phyloP scores from a whole-genome alignment of 805 yeast species.

The Alloascoidea hylecoeti region DNA sequence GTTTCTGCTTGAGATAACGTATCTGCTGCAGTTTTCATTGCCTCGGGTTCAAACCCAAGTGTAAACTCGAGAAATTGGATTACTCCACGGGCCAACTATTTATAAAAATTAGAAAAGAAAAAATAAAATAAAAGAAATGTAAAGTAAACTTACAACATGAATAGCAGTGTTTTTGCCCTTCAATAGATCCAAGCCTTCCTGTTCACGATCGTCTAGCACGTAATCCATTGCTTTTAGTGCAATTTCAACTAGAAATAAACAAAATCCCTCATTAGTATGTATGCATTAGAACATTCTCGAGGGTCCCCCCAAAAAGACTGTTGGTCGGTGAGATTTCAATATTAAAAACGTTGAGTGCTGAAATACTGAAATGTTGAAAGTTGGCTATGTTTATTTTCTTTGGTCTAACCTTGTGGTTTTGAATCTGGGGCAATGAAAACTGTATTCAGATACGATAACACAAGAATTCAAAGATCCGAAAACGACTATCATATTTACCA shows the following conservation, averaged over 20 bases:
- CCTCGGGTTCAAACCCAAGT: constrained; percentile 81
- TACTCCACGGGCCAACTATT: constrained; percentile 65
- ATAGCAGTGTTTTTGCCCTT: constrained; percentile 11
- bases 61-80: constrained; percentile 86
- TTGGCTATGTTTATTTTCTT: too few species aligned
- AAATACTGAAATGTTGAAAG: too few species aligned
- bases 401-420: too few species aligned
- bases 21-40: constrained; percentile 66
- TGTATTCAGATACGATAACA: too few species aligned
- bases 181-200: constrained; percentile 46
- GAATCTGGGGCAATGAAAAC: too few species aligned
- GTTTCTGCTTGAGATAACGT: constrained; percentile 61
- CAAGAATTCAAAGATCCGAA: too few species aligned
- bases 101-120: background rate
- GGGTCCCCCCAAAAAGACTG: too few species aligned
- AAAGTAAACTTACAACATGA: constrained; percentile 3
- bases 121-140: background rate
- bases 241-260: constrained; percentile 32
- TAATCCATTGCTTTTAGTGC: constrained; percentile 86
- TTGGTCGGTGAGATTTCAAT: too few species aligned
- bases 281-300: too few species aligned
- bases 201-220: constrained; percentile 70
- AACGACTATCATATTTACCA: too few species aligned
- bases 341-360: too few species aligned
- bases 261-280: too few species aligned